These are phyloP conservation scores for Colletotrichum gloeosporioides DNA, from an alignment of 2,329 filamentous ascomycete species.

Conservation along the genomic window DNA sequence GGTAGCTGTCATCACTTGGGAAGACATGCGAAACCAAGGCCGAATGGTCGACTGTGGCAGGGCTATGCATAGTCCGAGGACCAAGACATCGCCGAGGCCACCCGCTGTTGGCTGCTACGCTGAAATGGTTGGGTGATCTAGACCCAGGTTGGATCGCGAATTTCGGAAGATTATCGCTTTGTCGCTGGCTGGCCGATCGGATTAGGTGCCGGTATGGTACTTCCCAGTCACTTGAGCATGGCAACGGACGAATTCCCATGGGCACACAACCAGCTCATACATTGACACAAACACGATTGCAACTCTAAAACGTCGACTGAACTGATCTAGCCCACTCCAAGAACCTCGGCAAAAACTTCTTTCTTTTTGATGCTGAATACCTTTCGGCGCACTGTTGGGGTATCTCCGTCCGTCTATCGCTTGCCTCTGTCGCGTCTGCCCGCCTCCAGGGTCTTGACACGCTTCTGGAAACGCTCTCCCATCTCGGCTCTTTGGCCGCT, in stretches of 20 bases:
- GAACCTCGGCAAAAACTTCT: background rate
- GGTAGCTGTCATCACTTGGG: background rate
- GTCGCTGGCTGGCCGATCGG: background rate
- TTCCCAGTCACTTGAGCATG: background rate
- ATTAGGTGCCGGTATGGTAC: background rate
- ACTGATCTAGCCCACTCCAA: background rate
- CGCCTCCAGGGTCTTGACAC: constrained; percentile 60
- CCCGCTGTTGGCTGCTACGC: background rate
- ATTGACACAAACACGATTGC: background rate
- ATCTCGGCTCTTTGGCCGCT: constrained; percentile 65
- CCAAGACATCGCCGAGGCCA: background rate
- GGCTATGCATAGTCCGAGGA: background rate
- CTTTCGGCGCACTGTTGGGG: background rate
- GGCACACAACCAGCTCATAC: background rate
- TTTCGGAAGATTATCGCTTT: background rate
- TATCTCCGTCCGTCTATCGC: constrained; percentile 31
- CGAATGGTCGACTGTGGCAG: background rate
- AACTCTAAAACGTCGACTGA: background rate
- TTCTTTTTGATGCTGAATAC: background rate
- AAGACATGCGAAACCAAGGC: background rate
- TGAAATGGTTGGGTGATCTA: background rate
- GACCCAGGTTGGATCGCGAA: background rate
- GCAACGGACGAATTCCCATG: background rate
- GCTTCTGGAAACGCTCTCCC: constrained; percentile 78
- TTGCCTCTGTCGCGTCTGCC: constrained; percentile 52